Conservation (phyloP, 345 rosid species). For the Cardiospermum halicacabum region DNA sequence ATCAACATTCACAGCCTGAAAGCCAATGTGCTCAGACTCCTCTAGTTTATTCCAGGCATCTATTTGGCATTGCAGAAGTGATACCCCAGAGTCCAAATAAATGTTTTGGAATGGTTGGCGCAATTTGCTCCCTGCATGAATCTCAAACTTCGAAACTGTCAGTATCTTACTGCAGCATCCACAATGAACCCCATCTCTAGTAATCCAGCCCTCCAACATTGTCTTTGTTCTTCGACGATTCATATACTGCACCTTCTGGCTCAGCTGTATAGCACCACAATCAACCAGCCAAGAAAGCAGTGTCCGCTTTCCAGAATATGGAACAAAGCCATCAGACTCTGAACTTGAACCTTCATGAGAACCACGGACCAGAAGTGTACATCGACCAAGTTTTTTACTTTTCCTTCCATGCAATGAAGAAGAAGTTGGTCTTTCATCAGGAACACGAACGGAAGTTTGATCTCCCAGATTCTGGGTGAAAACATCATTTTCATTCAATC, state of each 20-base stretch:
- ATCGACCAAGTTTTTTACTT: constrained; percentile 73
- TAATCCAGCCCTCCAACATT: constrained; percentile 75
- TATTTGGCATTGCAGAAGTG: constrained; percentile 83
- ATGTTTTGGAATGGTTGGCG: constrained; percentile 77
- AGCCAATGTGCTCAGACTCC: constrained; percentile 44
- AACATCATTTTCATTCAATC: constrained; percentile 31
- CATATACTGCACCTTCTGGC: constrained; percentile 78
- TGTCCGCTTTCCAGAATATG: constrained; percentile 73
- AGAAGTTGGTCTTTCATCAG: constrained; percentile 33
- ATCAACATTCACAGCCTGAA: constrained; percentile 49
- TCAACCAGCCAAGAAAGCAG: constrained; percentile 90
- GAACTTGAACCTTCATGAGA: constrained; percentile 50
- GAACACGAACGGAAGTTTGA: constrained; percentile 30
- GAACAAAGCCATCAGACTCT: constrained; percentile 61
- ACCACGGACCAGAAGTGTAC: constrained; percentile 75
- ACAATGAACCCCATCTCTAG: constrained; percentile 81
- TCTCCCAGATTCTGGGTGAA: constrained; percentile 31
- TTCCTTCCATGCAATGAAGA: constrained; percentile 52
- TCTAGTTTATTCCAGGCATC: constrained; percentile 82
- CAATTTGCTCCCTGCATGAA: constrained; percentile 90
- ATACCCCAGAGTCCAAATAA: constrained; percentile 70
- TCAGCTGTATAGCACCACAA: constrained; percentile 56
- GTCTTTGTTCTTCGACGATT: constrained; percentile 45
- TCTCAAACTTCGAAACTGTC: constrained; percentile 64
- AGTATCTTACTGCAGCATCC: constrained; percentile 84